Conservation (phyloP, 768 basidiomycete species). For the Hygrocybe punicea region DNA sequence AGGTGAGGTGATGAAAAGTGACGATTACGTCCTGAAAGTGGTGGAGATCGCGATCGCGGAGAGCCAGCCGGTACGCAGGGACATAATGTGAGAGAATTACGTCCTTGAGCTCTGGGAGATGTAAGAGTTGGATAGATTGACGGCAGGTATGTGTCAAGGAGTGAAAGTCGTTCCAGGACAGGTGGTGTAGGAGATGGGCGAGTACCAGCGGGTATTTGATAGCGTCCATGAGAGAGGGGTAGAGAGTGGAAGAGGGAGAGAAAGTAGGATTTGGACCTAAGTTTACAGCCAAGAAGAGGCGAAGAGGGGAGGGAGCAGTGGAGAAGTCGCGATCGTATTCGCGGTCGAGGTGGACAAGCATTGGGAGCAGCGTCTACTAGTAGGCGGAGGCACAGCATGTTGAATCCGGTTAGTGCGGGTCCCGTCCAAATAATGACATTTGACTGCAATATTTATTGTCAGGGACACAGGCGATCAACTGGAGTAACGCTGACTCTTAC, state of each 20-base stretch:
- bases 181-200: conserved; percentile 27
- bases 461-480: too few relatives aligned
- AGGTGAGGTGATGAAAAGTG: conserved; percentile 56
- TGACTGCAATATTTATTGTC: too few relatives aligned
- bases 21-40: conserved; percentile 48
- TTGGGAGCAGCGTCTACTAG: too few relatives aligned
- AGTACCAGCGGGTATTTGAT: conserved; percentile 22
- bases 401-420: too few relatives aligned
- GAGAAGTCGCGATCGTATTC: too few relatives aligned
- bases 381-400: too few relatives aligned
- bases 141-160: conserved; percentile 41
- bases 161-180: conserved; percentile 41
- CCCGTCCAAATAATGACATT: too few relatives aligned
- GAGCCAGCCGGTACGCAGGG: conserved; percentile 50
- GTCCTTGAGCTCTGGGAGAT: conserved; percentile 30
- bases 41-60: conserved; percentile 40
- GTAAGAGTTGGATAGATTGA: conserved; percentile 30
- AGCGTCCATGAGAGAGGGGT: conserved; percentile 7
- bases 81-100: conserved; percentile 50
- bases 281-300: too few relatives aligned
- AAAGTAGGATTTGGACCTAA: conserved; percentile 11
- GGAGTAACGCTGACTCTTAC: too few relatives aligned
- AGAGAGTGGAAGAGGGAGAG: background rate
- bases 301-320: too few relatives aligned
- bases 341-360: too few relatives aligned